A percentile compares a stretch with the other conserved stretches of the same genome.
Conservation (phyloP, 345 rosid species). For the Syzygium aqueum region DNA sequence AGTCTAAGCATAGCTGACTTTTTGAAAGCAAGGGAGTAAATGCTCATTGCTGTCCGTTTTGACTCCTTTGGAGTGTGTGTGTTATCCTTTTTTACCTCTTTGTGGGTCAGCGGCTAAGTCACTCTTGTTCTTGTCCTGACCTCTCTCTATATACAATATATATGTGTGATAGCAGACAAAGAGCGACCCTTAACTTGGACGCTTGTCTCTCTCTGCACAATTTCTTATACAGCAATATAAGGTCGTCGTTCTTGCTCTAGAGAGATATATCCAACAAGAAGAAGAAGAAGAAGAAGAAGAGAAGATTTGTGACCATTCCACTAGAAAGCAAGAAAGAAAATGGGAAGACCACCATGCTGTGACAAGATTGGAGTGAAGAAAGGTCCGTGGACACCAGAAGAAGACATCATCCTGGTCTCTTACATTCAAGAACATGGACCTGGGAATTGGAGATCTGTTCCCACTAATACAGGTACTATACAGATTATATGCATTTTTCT, state of each 20-base stretch:
- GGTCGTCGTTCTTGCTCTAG: neutral
- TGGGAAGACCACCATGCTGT: slow-evolving; percentile 95
- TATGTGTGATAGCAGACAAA: neutral
- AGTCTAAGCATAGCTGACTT: slow-evolving; percentile 39
- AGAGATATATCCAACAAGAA: neutral
- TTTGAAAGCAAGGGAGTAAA: slow-evolving; percentile 37
- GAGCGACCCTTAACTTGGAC: neutral
- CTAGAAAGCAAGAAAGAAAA: neutral
- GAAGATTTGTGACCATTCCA: neutral
- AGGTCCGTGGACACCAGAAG: slow-evolving; percentile 99
- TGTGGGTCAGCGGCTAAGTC: slow-evolving; percentile 19
- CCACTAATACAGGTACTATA: slow-evolving; percentile 56
- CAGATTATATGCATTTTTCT: neutral
- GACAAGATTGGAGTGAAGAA: slow-evolving; percentile 83
- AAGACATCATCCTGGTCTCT: slow-evolving; percentile 86
- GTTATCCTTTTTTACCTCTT: neutral
- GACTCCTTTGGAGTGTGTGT: slow-evolving; percentile 25
- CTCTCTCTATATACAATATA: neutral
- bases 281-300: neutral
- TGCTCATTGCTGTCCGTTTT: slow-evolving; percentile 44
- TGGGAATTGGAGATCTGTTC: slow-evolving; percentile 92
- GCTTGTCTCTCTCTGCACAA: neutral
- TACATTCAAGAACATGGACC: slow-evolving; percentile 91
- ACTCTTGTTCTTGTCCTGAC: neutral
- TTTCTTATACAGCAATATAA: neutral